Base-by-base conservation (phyloP, 768 basidiomycete genomes). In the Podaxis mareebaensis region DNA sequence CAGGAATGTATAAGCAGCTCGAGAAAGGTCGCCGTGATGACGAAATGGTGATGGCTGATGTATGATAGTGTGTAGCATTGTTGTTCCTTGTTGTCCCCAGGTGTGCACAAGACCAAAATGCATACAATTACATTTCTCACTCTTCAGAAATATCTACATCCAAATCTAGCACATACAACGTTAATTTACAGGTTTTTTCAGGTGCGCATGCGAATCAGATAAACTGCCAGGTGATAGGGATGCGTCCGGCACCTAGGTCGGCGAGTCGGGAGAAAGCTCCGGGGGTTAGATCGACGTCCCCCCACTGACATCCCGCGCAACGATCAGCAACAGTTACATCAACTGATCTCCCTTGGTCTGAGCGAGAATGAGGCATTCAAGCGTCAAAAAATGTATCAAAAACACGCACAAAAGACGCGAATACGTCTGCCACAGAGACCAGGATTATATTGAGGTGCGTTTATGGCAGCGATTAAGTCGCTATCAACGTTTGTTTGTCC, bases 281-380 rank as follows among this genome's bases (percentile, higher is more conserved):
- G 6, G 58, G 58, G 30, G 39, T 52, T 28, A 60, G 24, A 39
- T 60, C 51, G 17, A 53, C n/a, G 20, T 51, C 33, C 30, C 36
- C 59, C 4, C 0, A 51, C 30, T 15, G 22, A 26, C 58, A 51
- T 7, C 24, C 48, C 11, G 48, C 33, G 13, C 58, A 59, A 38
- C 30, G 46, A 22, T 48, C 30, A 15, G 36, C 58, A 36, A 49
- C n/a, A 40, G 36, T 59, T 13, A 51, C 30, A 17, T 59, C 6
- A 40, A 59, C 46, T 33, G 58, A 59, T 28, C 12, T 49, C 8
- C 48, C 46, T 24, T 49, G 46, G 44, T 36, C 46, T 59, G 20
- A 22, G 8, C 8, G 11, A 49, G n/a, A n/a, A 44, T 48, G n/a
- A 58, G 30, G n/a, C 13, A 17, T 33, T 36, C 20, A 22, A n/a